These are phyloP conservation scores for Boletus rex-veris DNA, from an alignment of 768 basidiomycete species.

Conservation along the genomic window DNA sequence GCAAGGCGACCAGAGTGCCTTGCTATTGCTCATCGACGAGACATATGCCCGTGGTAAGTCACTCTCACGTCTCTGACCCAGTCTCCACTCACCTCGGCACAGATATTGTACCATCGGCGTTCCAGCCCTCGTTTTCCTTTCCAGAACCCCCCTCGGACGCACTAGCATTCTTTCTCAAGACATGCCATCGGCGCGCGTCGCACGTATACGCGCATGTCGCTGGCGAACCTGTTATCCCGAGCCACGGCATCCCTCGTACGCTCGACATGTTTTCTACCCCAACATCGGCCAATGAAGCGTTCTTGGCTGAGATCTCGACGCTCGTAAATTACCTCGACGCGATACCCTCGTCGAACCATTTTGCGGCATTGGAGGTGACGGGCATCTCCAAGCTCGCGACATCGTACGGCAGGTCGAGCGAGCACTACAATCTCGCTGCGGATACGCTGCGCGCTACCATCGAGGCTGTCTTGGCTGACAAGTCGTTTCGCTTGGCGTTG, in stretches of 20 bases:
- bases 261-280: slow-evolving; percentile 42
- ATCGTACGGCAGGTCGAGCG: slow-evolving; percentile 47
- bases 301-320: slow-evolving; percentile 42
- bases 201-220: slow-evolving; percentile 56
- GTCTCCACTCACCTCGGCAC: slow-evolving; percentile 3
- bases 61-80: not conserved
- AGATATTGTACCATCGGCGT: slow-evolving; percentile 58
- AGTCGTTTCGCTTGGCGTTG: slow-evolving; percentile 47
- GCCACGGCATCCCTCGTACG: slow-evolving; percentile 30
- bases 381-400: slow-evolving; percentile 47
- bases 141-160: slow-evolving; percentile 30
- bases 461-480: slow-evolving; percentile 37
- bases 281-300: slow-evolving; percentile 37
- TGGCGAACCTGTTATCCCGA: slow-evolving; percentile 33
- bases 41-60: slow-evolving; percentile 51
- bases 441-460: slow-evolving; percentile 48
- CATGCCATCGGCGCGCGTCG: slow-evolving; percentile 55
- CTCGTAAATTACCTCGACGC: slow-evolving; percentile 50
- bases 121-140: slow-evolving; percentile 48
- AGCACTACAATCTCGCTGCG: slow-evolving; percentile 49
- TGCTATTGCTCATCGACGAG: slow-evolving; percentile 58
- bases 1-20: slow-evolving; percentile 44
- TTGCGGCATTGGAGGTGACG: slow-evolving; percentile 61
- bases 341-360: slow-evolving; percentile 37
- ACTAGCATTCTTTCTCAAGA: slow-evolving; percentile 51